Conservation (phyloP, 345 rosid species). For the Eucalyptus globulus region DNA sequence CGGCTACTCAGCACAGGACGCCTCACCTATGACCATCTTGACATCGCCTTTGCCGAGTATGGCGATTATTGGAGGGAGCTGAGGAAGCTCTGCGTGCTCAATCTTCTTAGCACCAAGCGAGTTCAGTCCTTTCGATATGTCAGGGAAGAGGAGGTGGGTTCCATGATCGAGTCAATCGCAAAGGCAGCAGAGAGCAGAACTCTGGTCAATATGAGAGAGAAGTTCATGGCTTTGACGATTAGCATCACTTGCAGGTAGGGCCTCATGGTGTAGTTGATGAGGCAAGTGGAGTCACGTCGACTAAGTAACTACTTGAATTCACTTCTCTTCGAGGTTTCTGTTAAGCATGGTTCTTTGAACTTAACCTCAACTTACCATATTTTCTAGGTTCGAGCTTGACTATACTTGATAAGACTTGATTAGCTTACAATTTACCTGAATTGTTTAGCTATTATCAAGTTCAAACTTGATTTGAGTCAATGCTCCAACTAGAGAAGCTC, state of each 20-base stretch:
- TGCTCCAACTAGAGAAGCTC: background rate
- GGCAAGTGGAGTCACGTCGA: background rate
- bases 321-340: background rate
- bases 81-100: background rate
- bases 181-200: background rate
- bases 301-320: background rate
- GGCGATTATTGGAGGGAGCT: background rate
- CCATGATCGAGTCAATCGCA: constrained; percentile 8
- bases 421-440: background rate
- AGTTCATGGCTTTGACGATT: constrained; percentile 2
- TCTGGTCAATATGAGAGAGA: constrained; percentile 13
- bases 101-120: background rate
- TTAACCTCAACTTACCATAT: background rate
- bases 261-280: background rate
- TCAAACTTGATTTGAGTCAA: background rate
- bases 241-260: background rate
- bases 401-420: background rate
- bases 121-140: background rate
- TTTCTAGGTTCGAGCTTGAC: background rate
- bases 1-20: background rate
- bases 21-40: background rate
- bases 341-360: background rate
- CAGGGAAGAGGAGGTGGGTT: constrained; percentile 12
- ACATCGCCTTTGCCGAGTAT: background rate
- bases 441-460: background rate